These are phyloP conservation scores for Andrographis paniculata DNA, from an alignment of 305 asterid genomes.

Conservation along the genomic window DNA sequence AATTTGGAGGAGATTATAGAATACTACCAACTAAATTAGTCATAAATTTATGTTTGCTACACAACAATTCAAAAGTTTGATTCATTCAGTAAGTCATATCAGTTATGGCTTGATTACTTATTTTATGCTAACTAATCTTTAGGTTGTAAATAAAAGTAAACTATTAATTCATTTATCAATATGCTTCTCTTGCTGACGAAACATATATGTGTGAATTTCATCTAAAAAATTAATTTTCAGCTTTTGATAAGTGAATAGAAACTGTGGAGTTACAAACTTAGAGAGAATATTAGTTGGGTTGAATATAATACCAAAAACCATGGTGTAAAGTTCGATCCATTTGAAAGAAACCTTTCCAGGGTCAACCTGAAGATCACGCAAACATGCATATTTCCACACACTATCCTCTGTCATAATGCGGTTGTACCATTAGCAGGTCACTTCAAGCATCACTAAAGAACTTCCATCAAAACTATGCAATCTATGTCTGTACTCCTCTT, in stretches of 20 bases:
- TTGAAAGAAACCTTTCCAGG: conserved; percentile 52
- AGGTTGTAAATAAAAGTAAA: too few species aligned
- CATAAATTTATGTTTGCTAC: background rate
- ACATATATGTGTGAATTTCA: conserved; percentile 82
- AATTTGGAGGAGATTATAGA: conserved; percentile 12
- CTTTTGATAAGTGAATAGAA: conserved; percentile 8
- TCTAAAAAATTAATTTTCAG: conserved; percentile 41
- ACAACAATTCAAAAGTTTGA: background rate
- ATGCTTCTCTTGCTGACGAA: conserved; percentile 81
- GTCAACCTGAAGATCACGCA: conserved; percentile 92
- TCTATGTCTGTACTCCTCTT: conserved; percentile 89
- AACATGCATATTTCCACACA: conserved; percentile 77
- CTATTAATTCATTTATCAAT: too few species aligned
- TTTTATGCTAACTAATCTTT: too few species aligned
- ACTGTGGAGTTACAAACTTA: conserved; percentile 5
- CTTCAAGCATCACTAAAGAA: conserved; percentile 77
- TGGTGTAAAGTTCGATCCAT: conserved; percentile 73
- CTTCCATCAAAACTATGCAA: conserved; percentile 87
- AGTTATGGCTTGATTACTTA: too few species aligned
- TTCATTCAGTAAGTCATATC: too few species aligned
- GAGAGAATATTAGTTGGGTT: background rate
- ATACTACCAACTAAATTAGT: background rate
- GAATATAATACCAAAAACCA: conserved; percentile 63
- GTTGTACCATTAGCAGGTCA: conserved; percentile 71
- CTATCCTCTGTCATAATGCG: conserved; percentile 61